Evolutionary conservation across 495 filamentous ascomycete species (phyloP).

Genomic region (Durotheca rogersii): DNA sequence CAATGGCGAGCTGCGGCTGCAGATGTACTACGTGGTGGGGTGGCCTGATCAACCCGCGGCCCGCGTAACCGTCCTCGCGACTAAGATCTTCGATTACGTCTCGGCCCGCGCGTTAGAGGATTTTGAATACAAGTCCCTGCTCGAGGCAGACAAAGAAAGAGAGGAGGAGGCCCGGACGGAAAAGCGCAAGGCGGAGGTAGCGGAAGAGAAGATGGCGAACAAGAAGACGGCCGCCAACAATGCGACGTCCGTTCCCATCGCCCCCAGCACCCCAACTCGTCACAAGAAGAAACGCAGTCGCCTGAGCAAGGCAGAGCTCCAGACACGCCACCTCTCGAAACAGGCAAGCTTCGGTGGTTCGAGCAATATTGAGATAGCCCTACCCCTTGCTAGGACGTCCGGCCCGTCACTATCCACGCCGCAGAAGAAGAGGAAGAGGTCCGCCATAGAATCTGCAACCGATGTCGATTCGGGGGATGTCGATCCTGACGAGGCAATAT

Average conservation of each 20-base stretch:
- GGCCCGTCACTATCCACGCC: constrained; percentile 38
- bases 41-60: constrained; percentile 47
- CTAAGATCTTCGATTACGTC: constrained; percentile 46
- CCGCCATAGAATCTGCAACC: constrained; percentile 1
- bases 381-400: constrained; percentile 17
- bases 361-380: constrained; percentile 16
- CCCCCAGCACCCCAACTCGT: not conserved
- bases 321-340: constrained; percentile 19
- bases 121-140: constrained; percentile 40
- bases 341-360: constrained; percentile 17
- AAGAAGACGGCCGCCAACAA: not conserved
- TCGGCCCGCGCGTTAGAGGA: constrained; percentile 47
- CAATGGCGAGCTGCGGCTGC: constrained; percentile 33
- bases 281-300: constrained; percentile 23
- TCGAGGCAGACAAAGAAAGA: constrained; percentile 34
- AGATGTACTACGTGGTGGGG: constrained; percentile 45
- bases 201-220: constrained; percentile 10
- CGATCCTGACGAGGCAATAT: constrained; percentile 27
- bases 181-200: constrained; percentile 15
- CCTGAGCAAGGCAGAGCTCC: constrained; percentile 33
- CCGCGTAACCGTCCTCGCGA: constrained; percentile 39
- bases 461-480: constrained; percentile 32
- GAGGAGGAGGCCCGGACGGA: constrained; percentile 9
- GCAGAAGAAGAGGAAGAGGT: constrained; percentile 32
- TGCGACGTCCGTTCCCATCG: constrained; percentile 6